phyloP scores from a whole-genome alignment of 73 alveolate species.

The Tetrahymena borealis region DNA sequence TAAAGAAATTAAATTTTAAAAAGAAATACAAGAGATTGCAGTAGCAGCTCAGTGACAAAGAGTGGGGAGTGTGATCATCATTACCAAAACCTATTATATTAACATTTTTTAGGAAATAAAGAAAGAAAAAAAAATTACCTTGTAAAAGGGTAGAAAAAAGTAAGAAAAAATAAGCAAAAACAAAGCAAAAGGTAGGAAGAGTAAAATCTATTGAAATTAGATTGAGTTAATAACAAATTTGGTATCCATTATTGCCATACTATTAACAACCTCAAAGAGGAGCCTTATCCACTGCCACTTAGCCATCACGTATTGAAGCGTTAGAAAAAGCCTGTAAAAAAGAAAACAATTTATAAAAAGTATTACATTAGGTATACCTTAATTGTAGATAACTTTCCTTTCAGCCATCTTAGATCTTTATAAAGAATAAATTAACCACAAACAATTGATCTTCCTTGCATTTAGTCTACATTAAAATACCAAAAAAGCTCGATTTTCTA shows the following conservation, averaged over 20 bases:
- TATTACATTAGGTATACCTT: too few relatives aligned
- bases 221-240: neutral
- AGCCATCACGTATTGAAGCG: too few relatives aligned
- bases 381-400: too few relatives aligned
- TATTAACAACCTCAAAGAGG: neutral
- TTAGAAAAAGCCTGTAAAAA: too few relatives aligned
- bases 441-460: too few relatives aligned
- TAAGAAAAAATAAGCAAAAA: neutral
- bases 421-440: too few relatives aligned
- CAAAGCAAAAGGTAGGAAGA: neutral
- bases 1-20: neutral
- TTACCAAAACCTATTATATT: neutral
- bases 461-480: too few relatives aligned
- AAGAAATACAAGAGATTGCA: too few relatives aligned
- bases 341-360: too few relatives aligned
- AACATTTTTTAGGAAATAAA: neutral
- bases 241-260: neutral
- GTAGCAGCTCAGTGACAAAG: too few relatives aligned
- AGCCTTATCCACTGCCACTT: slow-evolving; percentile 4
- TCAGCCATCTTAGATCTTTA: too few relatives aligned
- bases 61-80: neutral
- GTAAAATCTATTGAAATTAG: neutral
- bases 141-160: neutral
- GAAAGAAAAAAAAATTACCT: neutral
- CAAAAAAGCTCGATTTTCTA: too few relatives aligned